Percentiles rank a stretch among this genome's conserved stretches.
phyloP scores from a whole-genome alignment of 1,139 yeast species.

The Lodderomyces theae region DNA sequence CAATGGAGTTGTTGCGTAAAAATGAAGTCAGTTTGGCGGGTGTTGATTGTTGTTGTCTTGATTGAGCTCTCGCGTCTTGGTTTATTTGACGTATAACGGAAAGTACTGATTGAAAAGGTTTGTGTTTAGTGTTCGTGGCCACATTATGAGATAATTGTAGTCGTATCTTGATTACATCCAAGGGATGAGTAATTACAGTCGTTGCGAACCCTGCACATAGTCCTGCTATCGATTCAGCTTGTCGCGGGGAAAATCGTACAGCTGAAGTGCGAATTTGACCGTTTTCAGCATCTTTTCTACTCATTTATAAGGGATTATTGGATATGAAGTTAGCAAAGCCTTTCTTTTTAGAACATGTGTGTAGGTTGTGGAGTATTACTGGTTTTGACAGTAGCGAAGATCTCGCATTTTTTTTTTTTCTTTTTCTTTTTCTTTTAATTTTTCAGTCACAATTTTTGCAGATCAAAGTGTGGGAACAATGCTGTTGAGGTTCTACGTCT shows the following conservation, averaged over 20 bases:
- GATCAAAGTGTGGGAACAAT: no score
- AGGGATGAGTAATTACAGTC: slow-evolving; percentile 81
- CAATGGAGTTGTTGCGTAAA: slow-evolving; percentile 1
- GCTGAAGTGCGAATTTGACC: no score
- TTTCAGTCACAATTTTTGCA: no score
- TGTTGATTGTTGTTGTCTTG: background rate
- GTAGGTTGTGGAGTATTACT: no score
- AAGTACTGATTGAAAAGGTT: slow-evolving; percentile 13
- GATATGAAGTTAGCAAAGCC: no score
- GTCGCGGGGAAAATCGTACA: slow-evolving; percentile 10
- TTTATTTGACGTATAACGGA: slow-evolving; percentile 21
- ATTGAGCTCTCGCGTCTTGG: slow-evolving; percentile 12
- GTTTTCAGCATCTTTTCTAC: background rate
- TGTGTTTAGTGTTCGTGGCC: background rate
- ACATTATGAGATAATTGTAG: slow-evolving; percentile 48
- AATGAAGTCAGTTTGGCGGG: background rate
- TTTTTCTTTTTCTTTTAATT: no score
- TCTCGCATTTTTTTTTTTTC: no score
- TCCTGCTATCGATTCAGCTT: slow-evolving; percentile 66
- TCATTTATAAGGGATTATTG: background rate
- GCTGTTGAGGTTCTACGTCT: no score
- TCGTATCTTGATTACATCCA: slow-evolving; percentile 80
- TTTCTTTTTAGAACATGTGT: no score
- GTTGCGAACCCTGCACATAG: slow-evolving; percentile 79
- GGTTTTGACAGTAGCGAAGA: background rate